Evolutionary conservation across 108 stramenopile genomes (phyloP), one percentile per base, ranked within the genome.

Genomic region (Cyclotella cryptica): DNA sequence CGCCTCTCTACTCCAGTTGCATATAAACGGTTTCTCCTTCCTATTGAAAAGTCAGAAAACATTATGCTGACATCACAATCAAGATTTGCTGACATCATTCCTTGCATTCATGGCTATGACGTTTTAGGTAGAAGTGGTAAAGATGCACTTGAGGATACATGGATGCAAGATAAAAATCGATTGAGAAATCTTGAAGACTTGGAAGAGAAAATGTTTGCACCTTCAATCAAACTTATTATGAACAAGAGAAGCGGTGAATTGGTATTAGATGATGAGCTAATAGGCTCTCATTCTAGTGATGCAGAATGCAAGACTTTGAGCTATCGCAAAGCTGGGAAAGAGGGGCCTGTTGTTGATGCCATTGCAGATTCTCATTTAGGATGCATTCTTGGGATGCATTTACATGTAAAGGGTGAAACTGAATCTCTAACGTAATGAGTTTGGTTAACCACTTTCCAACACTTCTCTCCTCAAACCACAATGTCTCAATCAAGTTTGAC

Each of bases 141-240:
- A 3, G 47, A 49, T 35, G 35, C 35, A 5, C 6, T 35, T 49
- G 47, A 49, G 15, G 47, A 49, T 49, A n/a, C 9, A 9, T 49
- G 9, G 47, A 17, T 49, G 18, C 47, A 49, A n/a, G n/a, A 49
- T 17, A 3, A 17, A 49, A 17, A 49, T 3, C 9, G 47, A 49
- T n/a, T 49, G 47, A 9, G 47, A 49, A 49, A 49, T 49, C n/a
- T 17, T 3, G n/a, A 17, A 49, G n/a, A n/a, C 6, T n/a, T 49
- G 47, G 47, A 49, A n/a, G 47, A 49, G 47, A n/a, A n/a, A n/a
- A 49, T 49, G 47, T 49, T 7, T 49, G 47, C 47, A n/a, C 47
- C 47, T n/a, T 7, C 47, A 17, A n/a, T 49, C n/a, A n/a, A 17
- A 17, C 15, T 49, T 49, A 17, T 49, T 17, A 17, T 49, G 18